Base-by-base conservation (phyloP, 1,139 yeast genomes). In the Sugiyamaella sp. region DNA sequence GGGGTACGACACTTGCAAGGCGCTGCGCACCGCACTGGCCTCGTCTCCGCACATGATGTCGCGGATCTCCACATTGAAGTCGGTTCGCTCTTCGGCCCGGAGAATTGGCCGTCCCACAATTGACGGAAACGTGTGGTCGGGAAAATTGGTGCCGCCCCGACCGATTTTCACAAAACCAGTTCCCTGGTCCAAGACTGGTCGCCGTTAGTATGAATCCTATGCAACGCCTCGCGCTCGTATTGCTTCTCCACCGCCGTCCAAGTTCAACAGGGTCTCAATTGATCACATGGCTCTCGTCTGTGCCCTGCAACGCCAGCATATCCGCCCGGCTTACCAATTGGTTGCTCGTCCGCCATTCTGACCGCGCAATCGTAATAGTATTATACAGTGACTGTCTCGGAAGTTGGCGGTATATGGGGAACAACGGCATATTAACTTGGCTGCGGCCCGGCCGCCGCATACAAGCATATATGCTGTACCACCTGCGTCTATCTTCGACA, bases 41-140 rank as follows among this genome's bases (percentile, higher is more conserved):
- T 93, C 98, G 59, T 85, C 86, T 60, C 99, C 99, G 67, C 97
- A 91, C 99, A 93, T 93, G 65, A 95, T 89, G 69, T 93, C 99
- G 68, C 86, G 88, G 58, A 80, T 73, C 66, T 85, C 89, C 44
- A 63, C 61, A 49, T 66, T 69, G 20, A 46, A 38, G 17, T 43
- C 48, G 46, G 55, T 60, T 64, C 96, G 80, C 72, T 93, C 99
- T 71, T 95, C 99, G 1, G 99, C 97, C 69, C 99, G 82, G 60
- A 93, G 78, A 60, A 93, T 95, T 20, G 99, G 99, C 66, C 99
- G 82, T 41, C 99, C 99, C 20, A 93, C 99, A 66, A 93, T 90
- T 9, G 98, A 90, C 10, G 99, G 99, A 73, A 91, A 93, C n/a
- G 97, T 91, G 73, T 85, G 85, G 73, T 93, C 99, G 22, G 99